Percentiles rank a stretch among this genome's conserved stretches.
Conservation (phyloP, 768 basidiomycete genomes). For the Lactarius sanguifluus region DNA sequence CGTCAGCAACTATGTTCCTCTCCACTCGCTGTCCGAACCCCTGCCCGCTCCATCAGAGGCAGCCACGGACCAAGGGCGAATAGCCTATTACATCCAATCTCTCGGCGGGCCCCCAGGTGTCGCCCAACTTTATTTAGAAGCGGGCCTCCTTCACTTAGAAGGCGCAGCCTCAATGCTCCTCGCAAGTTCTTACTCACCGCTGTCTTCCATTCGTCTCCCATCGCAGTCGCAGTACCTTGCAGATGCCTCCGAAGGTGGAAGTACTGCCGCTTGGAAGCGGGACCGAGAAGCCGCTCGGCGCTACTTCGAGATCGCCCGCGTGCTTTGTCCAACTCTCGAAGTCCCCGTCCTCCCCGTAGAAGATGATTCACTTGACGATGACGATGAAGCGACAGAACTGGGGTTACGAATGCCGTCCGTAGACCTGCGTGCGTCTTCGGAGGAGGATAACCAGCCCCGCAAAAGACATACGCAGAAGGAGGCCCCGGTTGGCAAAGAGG, state of each 20-base stretch:
- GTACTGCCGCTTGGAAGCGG: constrained; percentile 70
- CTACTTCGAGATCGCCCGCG: constrained; percentile 70
- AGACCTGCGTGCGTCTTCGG: constrained; percentile 39
- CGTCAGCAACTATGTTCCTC: constrained; percentile 68
- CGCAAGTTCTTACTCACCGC: constrained; percentile 69
- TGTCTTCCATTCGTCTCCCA: constrained; percentile 77
- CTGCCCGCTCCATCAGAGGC: constrained; percentile 34
- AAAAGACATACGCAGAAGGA: constrained; percentile 30
- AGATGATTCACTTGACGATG: constrained; percentile 33
- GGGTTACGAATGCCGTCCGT: constrained; percentile 71
- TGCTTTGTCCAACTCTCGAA: constrained; percentile 60
- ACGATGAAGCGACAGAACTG: constrained; percentile 34
- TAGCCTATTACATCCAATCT: constrained; percentile 60
- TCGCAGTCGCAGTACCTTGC: constrained; percentile 22
- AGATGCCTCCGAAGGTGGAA: constrained; percentile 39
- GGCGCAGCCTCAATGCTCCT: constrained; percentile 72
- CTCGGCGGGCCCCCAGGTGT: constrained; percentile 67
- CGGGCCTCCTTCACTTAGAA: constrained; percentile 78
- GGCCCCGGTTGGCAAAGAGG: constrained; percentile 11
- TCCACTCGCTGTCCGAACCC: constrained; percentile 40
- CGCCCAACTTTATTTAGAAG: constrained; percentile 75
- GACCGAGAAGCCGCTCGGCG: constrained; percentile 69
- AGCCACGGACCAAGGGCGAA: constrained; percentile 50
- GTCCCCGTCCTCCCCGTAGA: constrained; percentile 65
- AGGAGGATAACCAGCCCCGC: constrained; percentile 31